These are phyloP conservation scores for Sugiyamaella mastotermitis DNA, from an alignment of 805 yeast genomes.

Conservation along the genomic window DNA sequence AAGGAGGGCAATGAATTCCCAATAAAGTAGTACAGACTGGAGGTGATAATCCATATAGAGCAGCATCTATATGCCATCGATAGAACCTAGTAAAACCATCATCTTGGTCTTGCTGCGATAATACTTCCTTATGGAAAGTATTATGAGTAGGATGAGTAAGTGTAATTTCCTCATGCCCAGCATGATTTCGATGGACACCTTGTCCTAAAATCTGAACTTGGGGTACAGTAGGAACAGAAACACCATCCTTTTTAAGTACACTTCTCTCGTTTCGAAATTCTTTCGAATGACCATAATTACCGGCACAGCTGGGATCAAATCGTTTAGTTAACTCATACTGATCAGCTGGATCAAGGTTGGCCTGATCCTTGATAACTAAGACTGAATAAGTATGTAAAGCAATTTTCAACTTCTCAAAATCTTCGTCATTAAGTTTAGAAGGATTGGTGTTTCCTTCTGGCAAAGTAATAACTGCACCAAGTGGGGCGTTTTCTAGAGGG, in stretches of 20 bases:
- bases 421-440: slow-evolving; percentile 54
- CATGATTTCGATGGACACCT: slow-evolving; percentile 52
- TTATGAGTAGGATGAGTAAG: slow-evolving; percentile 83
- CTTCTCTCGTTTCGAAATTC: slow-evolving; percentile 60
- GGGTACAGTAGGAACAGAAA: slow-evolving; percentile 73
- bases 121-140: slow-evolving; percentile 64
- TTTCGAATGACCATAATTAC: slow-evolving; percentile 81
- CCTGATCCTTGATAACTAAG: slow-evolving; percentile 67
- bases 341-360: slow-evolving; percentile 60
- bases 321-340: slow-evolving; percentile 72
- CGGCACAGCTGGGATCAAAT: slow-evolving; percentile 67
- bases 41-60: slow-evolving; percentile 78
- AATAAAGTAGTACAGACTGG: slow-evolving; percentile 80
- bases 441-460: slow-evolving; percentile 76
- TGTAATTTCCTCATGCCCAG: slow-evolving; percentile 48
- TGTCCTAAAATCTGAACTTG: slow-evolving; percentile 90
- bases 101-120: slow-evolving; percentile 57
- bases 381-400: slow-evolving; percentile 69
- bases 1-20: slow-evolving; percentile 75
- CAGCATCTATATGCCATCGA: slow-evolving; percentile 94
- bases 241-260: slow-evolving; percentile 74
- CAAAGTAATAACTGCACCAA: slow-evolving; percentile 63
- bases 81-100: slow-evolving; percentile 70
- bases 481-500: slow-evolving; percentile 46
- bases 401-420: slow-evolving; percentile 53